Percentiles rank a stretch among this genome's conserved stretches.
These are phyloP conservation scores for Chaetomiaceae sp. DNA, from an alignment of 2,329 filamentous ascomycete genomes.

Conservation along the genomic window DNA sequence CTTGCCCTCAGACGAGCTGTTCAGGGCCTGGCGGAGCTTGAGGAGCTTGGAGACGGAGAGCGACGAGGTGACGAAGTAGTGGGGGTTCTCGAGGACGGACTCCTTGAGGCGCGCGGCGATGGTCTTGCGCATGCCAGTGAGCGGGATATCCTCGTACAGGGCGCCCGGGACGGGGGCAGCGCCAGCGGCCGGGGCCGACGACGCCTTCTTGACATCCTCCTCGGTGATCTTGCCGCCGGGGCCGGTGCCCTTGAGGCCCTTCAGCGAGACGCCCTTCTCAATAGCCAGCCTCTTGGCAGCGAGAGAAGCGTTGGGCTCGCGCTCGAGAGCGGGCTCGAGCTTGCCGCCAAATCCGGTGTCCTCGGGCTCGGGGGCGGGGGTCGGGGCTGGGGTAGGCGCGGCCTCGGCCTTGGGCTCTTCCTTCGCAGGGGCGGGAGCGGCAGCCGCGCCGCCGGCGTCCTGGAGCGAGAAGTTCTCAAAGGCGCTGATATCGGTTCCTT, in stretches of 20 bases:
- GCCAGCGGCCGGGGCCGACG: conserved; percentile 51
- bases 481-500: conserved; percentile 77
- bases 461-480: conserved; percentile 86
- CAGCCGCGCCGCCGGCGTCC: conserved; percentile 80
- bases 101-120: conserved; percentile 88
- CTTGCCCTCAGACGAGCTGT: conserved; percentile 80
- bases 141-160: conserved; percentile 76
- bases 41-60: conserved; percentile 93
- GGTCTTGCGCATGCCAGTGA: conserved; percentile 94
- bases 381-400: conserved; percentile 54
- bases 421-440: conserved; percentile 62
- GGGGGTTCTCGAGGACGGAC: conserved; percentile 89
- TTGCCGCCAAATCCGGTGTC: conserved; percentile 69
- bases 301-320: conserved; percentile 68
- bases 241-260: conserved; percentile 80
- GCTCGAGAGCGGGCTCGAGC: conserved; percentile 79
- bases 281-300: conserved; percentile 77
- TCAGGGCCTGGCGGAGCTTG: conserved; percentile 92
- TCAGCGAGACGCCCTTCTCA: conserved; percentile 76
- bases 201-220: conserved; percentile 84
- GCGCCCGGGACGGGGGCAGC: conserved; percentile 51
- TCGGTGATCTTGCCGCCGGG: conserved; percentile 83
- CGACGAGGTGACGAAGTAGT: conserved; percentile 92
- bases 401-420: conserved; percentile 58
- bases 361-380: conserved; percentile 55